Conservation (phyloP, 140 eudicot species). For the Flaveria floridana region DNA sequence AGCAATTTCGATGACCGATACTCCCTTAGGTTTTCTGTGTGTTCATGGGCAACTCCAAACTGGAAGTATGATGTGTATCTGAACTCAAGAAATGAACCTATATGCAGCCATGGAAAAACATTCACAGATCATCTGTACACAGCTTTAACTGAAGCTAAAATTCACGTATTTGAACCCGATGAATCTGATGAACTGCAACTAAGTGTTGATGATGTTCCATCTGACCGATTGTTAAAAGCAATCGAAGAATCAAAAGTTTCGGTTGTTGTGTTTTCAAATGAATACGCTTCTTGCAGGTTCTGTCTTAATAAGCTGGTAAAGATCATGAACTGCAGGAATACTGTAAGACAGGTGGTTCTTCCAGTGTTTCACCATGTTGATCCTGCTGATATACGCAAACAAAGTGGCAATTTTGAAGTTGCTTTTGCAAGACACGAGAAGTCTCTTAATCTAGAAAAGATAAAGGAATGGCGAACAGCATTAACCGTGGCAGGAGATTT, state of each 20-base stretch:
- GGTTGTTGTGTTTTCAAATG: slow-evolving; percentile 27
- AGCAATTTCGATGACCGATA: slow-evolving; percentile 2
- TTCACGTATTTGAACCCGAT: slow-evolving; percentile 13
- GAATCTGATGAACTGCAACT: neutral
- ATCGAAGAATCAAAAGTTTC: slow-evolving; percentile 12
- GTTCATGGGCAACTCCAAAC: slow-evolving; percentile 23
- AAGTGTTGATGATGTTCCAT: neutral
- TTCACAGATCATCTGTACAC: slow-evolving; percentile 16
- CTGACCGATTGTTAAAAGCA: slow-evolving; percentile 6
- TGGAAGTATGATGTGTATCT: slow-evolving; percentile 28
- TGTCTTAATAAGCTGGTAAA: slow-evolving; percentile 28
- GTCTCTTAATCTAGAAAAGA: neutral
- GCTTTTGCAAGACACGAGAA: slow-evolving; percentile 22
- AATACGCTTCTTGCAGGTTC: slow-evolving; percentile 26
- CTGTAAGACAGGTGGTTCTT: slow-evolving; percentile 22
- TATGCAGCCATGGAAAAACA: slow-evolving; percentile 23
- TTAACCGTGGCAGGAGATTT: neutral
- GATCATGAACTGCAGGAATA: slow-evolving; percentile 23
- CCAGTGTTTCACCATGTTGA: slow-evolving; percentile 23
- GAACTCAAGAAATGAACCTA: neutral
- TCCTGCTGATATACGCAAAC: slow-evolving; percentile 14
- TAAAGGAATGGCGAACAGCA: slow-evolving; percentile 22
- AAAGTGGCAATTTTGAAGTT: slow-evolving; percentile 27
- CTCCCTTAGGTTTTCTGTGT: slow-evolving; percentile 12
- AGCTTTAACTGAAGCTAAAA: slow-evolving; percentile 14